Evolutionary conservation across 2,329 filamentous ascomycete species (phyloP).

Genomic region (Colletotrichum sojae): DNA sequence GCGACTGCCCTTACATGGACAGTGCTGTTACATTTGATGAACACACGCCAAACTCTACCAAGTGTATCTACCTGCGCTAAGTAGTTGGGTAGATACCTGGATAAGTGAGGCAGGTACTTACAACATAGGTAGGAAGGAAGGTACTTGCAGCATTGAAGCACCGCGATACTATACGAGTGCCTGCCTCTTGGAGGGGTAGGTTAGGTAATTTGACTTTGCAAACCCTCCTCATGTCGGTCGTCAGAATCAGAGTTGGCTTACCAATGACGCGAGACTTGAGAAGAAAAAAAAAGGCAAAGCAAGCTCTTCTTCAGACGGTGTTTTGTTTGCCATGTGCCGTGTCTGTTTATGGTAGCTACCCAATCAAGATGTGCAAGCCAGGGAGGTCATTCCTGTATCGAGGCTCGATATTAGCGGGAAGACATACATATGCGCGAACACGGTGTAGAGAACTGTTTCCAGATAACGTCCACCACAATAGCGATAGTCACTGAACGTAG

Average conservation of each 20-base stretch:
- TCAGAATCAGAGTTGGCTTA: background rate
- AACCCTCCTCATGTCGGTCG: too few relatives aligned
- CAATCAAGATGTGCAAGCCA: background rate
- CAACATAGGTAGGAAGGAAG: too few relatives aligned
- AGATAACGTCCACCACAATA: too few relatives aligned
- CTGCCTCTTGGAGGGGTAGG: too few relatives aligned
- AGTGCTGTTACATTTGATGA: slow-evolving; percentile 18
- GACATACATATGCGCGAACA: slow-evolving; percentile 29
- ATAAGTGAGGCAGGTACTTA: too few relatives aligned
- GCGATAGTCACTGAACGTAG: too few relatives aligned
- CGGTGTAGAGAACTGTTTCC: slow-evolving; percentile 4
- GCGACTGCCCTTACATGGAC: background rate
- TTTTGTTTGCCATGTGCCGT: slow-evolving; percentile 8
- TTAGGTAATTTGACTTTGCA: too few relatives aligned
- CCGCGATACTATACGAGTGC: background rate
- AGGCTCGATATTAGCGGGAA: slow-evolving; percentile 15
- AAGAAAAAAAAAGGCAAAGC: background rate
- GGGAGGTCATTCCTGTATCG: slow-evolving; percentile 18
- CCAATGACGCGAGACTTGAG: background rate
- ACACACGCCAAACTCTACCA: background rate
- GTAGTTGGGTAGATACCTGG: too few relatives aligned
- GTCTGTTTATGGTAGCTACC: too few relatives aligned
- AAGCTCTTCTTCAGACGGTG: slow-evolving; percentile 26
- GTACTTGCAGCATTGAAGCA: background rate
- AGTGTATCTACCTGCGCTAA: background rate